Base-by-base conservation (phyloP, 2,329 filamentous ascomycete species). In the Sporothrix phasma region DNA sequence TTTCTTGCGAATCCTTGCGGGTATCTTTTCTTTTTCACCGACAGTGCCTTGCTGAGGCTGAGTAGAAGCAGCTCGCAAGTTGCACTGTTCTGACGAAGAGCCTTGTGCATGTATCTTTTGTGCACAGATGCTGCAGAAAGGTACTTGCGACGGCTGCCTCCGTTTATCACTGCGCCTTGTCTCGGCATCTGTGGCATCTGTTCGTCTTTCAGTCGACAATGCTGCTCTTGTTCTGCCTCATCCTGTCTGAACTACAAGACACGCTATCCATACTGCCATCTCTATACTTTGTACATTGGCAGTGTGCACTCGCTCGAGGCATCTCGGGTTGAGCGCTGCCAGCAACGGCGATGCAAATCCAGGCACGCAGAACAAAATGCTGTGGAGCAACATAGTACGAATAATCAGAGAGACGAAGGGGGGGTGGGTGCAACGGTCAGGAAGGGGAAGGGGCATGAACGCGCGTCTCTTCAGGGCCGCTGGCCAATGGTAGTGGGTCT, bases 401-500 rank as follows among this genome's bases (percentile, higher is more conserved):
- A 34, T 29, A 60, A 26, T 22, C 3, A 19, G 59, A 61, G 29
- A 51, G 45, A 61, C 29, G 56, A 41, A 49, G 45, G 45, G 58
- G 64, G 62, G 22, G 64, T 62, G 64, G 37, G 41, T 49, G 51
- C 60, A 62, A 31, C 41, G 24, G 47, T 34, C 45, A 39, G 62
- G 39, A 53, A 43, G 58, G 51, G 51, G 19, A 56, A 39, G 63
- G 64, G 63, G 63, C 66, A 61, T 64, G 68, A 69, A 69, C 68
- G 68, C 68, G 68, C 68, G 68, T 69, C 68, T 61, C 51, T 60
- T 60, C 43, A 31, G 62, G 37, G 58, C 46, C 13, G 41, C 64
- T 24, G 43, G 53, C 68, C 68, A 69, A 69, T 69, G 37, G 39
- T 13, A 24, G 31, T 5, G 11, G 41, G 64, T 63, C 64, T 63